phyloP scores from a whole-genome alignment of 495 filamentous ascomycete species.

The Clavariopsis aquatica region DNA sequence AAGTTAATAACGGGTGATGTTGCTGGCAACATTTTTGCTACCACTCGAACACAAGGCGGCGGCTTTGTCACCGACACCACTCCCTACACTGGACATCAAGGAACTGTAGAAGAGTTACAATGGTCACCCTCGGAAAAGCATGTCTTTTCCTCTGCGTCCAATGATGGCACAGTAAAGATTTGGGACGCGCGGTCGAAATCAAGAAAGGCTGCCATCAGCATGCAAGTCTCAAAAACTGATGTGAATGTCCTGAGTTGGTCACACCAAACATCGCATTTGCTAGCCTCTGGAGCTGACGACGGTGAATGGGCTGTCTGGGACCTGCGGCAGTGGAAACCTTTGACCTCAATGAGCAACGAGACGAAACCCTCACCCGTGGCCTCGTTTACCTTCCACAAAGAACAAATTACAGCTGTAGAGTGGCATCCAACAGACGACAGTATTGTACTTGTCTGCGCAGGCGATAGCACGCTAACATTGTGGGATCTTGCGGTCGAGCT shows the following conservation, averaged over 20 bases:
- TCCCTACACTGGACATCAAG: slow-evolving; percentile 77
- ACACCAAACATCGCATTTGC: slow-evolving; percentile 76
- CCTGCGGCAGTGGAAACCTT: slow-evolving; percentile 85
- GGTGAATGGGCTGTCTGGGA: slow-evolving; percentile 97
- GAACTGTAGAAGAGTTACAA: slow-evolving; percentile 90
- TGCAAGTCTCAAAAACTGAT: slow-evolving; percentile 79
- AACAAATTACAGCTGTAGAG: slow-evolving; percentile 92
- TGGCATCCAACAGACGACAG: slow-evolving; percentile 97
- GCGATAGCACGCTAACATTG: slow-evolving; percentile 89
- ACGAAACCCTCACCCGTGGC: slow-evolving; percentile 72
- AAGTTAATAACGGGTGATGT: slow-evolving; percentile 93
- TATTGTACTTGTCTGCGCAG: slow-evolving; percentile 87
- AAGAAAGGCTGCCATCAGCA: slow-evolving; percentile 77
- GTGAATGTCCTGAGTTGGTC: slow-evolving; percentile 98
- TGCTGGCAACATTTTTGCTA: slow-evolving; percentile 82
- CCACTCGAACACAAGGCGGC: slow-evolving; percentile 80
- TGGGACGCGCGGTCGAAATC: slow-evolving; percentile 93
- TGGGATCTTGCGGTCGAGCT: slow-evolving; percentile 97
- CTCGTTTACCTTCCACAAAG: slow-evolving; percentile 88
- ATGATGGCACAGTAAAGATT: slow-evolving; percentile 90
- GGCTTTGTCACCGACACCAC: slow-evolving; percentile 81
- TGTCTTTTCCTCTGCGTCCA: slow-evolving; percentile 90
- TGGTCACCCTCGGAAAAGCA: slow-evolving; percentile 91
- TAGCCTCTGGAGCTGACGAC: slow-evolving; percentile 91
- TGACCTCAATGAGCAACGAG: slow-evolving; percentile 45